phyloP scores from a whole-genome alignment of 116 monocot genomes.

The Trichopus zeylanicus region DNA sequence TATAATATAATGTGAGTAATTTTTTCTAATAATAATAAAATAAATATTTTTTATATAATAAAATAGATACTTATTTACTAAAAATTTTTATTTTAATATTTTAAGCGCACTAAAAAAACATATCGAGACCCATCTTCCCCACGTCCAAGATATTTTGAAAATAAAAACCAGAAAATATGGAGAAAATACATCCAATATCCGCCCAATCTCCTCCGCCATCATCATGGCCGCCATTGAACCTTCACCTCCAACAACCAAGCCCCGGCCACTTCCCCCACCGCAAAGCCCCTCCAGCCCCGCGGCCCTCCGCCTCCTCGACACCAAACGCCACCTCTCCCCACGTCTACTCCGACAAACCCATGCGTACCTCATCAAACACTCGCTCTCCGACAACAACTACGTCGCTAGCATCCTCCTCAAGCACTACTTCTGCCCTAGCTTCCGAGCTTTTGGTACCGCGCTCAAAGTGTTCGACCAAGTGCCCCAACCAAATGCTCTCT shows the following conservation, averaged over 20 bases:
- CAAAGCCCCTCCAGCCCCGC: not conserved
- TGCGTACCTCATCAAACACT: slow-evolving; percentile 13
- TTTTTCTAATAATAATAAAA: no score
- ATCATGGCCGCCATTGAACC: slow-evolving; percentile 1
- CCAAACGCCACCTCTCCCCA: slow-evolving; percentile 7
- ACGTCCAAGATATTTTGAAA: no score
- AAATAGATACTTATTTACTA: no score
- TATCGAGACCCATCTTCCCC: no score
- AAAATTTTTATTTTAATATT: no score
- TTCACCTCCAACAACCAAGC: not conserved
- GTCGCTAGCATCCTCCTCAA: slow-evolving; percentile 13
- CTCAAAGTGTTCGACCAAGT: slow-evolving; percentile 27
- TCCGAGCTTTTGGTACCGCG: slow-evolving; percentile 6
- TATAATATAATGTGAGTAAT: no score
- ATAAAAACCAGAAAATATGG: no score
- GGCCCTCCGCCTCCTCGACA: slow-evolving; percentile 1
- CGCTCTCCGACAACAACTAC: slow-evolving; percentile 15
- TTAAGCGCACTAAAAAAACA: no score
- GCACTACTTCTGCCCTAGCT: not conserved
- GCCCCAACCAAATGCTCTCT: slow-evolving; percentile 19
- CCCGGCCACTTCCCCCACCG: not conserved
- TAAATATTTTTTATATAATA: no score
- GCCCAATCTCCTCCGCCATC: no score
- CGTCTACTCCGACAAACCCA: slow-evolving; percentile 13
- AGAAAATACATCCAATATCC: no score